Base-by-base conservation (phyloP, 306 rosid species). In the Begonia fuchsioides region DNA sequence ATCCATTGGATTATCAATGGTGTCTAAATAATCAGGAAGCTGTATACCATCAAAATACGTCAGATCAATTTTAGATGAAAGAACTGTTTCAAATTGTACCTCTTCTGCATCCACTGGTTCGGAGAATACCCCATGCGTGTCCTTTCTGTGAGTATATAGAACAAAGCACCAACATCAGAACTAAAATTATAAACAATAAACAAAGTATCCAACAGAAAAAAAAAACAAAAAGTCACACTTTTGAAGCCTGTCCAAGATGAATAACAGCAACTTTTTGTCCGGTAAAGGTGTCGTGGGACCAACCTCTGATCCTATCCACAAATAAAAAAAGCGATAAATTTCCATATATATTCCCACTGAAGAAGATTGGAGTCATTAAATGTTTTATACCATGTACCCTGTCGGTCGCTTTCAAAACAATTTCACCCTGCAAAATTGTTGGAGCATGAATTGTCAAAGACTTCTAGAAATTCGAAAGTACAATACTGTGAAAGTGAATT, bases 211-310 rank as follows among this genome's bases (percentile, higher is more conserved):
- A 17, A 52, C 26, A 32, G 35, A 19, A 49, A 8, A 44, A 44
- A 52, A 18, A 51, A 64, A 52, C 38, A 54, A 53, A 70, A 47
- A 50, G 13, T 17, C 12, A 47, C 94, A 88, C 97, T 88, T 88
- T 81, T 84, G 97, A 73, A 88, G 90, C 63, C 97, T 88, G 69
- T 88, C 95, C 64, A 88, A 95, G 74, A 88, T 78, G 84, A 88
- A 81, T 78, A 84, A 67, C 84, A 88, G 63, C 84, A 88, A 86
- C 97, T 88, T 88, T 84, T 84, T 88, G 90, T 88, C 93, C 69
- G 95, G 97, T 92, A 90, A 90, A 78, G 90, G 67, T 55, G 87
- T 79, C 63, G 95, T 84, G 97, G 97, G 97, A 67, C 97, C 97
- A 56, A 63, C 80, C 95, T 74, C 86, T 71, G 70, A 72, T 70